Percentiles rank a stretch among this genome's conserved stretches.
Evolutionary conservation across 2,329 filamentous ascomycete species (phyloP).

Genomic region (Teratosphaeria pseudoeucalypti): DNA sequence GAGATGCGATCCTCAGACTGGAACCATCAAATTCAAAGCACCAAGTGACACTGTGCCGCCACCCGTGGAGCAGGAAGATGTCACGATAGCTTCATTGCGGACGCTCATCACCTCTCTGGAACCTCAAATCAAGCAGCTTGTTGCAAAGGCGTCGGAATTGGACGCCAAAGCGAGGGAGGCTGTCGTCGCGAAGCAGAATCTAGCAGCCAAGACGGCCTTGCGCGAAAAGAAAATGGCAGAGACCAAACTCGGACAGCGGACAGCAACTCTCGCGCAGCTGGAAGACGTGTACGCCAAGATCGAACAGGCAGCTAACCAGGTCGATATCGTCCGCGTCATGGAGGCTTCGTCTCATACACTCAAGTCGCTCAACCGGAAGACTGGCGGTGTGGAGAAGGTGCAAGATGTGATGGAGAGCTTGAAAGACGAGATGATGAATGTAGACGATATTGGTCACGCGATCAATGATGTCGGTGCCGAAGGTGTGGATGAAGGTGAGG

Average conservation of each 20-base stretch:
- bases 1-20: conserved; percentile 16
- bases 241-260: conserved; percentile 58
- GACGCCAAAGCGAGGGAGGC: conserved; percentile 55
- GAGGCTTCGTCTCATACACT: conserved; percentile 65
- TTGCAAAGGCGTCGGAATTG: conserved; percentile 40
- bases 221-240: conserved; percentile 77
- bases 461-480: conserved; percentile 50
- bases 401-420: conserved; percentile 65
- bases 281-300: conserved; percentile 77
- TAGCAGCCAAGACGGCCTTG: conserved; percentile 66
- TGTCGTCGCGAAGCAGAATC: conserved; percentile 60
- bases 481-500: conserved; percentile 64
- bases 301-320: conserved; percentile 74
- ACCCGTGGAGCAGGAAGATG: conserved; percentile 65
- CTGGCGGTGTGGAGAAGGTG: conserved; percentile 66
- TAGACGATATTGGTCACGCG: conserved; percentile 71
- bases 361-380: conserved; percentile 59
- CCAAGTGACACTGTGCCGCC: conserved; percentile 32
- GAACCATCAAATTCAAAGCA: conserved; percentile 64
- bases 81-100: conserved; percentile 68
- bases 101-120: conserved; percentile 60
- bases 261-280: conserved; percentile 65
- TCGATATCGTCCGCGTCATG: conserved; percentile 76
- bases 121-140: conserved; percentile 56
- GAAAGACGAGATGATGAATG: conserved; percentile 66